Base-by-base conservation (phyloP, 208 protist genomes). In the Balamuthia mandrillaris region DNA sequence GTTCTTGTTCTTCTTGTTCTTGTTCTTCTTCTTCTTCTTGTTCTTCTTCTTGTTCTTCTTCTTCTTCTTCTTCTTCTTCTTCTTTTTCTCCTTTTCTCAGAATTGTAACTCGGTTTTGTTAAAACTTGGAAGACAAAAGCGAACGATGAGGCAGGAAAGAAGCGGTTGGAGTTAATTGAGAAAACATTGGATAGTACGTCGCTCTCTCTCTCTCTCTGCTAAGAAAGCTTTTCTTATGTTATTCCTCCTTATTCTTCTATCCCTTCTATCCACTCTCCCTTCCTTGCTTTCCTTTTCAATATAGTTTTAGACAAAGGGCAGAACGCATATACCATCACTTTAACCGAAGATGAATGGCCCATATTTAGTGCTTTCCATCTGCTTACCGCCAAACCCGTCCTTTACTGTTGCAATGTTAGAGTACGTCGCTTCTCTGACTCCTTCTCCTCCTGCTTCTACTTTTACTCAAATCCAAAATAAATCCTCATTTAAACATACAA, bases 361-460 rank as follows among this genome's bases (percentile, higher is more conserved):
- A 70, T 37, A 14, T 70, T 70, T 37, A 9, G 21, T 37, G 61
- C 61, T 9, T 70, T 70, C 35, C 61, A 70, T 18, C 61, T 70
- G 12, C 10, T 70, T 14, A 70, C 61, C 61, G 44, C 35, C 61
- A 70, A 70, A 24, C 61, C 61, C 9, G 35, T 70, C 35, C 18
- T 70, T 12, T 70, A 70, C 61, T 70, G 61, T 37, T 70, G 61
- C n/a, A 70, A 70, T 39, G 61, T 70, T 37, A 70, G 44, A 37
- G 61, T 70, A 37, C 4, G 1, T 37, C 18, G 44, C 29, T 12
- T 37, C 6, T 70, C n/a, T 24, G 24, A 39, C 44, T 21, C 9
- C n/a, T 9, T 21, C 18, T 27, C 12, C 61, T 45, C 37, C 27
- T 2, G 0, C n/a, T n/a, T n/a, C 44, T 21, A 12, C n/a, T 9